Conservation (phyloP, 306 rosid genomes). For the Ormosia semicastrata region DNA sequence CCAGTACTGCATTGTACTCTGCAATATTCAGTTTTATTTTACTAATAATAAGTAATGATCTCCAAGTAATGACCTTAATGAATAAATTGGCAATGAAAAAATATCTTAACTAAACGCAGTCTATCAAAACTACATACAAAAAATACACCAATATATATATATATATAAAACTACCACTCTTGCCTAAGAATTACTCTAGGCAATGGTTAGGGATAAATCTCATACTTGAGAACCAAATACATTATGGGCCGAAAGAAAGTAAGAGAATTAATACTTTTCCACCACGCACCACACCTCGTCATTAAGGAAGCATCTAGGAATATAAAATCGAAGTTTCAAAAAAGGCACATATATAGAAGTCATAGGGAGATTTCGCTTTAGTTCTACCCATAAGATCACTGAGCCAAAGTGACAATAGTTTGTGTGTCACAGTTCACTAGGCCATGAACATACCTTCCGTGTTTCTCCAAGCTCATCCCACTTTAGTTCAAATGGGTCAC, state of each 20-base stretch:
- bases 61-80: not conserved
- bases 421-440: not conserved
- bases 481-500: constrained; percentile 34
- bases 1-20: not conserved
- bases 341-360: constrained; percentile 30
- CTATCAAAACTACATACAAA: too few species aligned
- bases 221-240: not conserved
- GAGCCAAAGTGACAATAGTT: constrained; percentile 16
- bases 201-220: not conserved
- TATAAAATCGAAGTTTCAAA: constrained; percentile 26
- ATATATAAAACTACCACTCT: too few species aligned
- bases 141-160: too few species aligned
- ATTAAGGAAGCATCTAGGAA: constrained; percentile 54
- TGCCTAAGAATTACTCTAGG: not conserved
- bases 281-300: constrained; percentile 23
- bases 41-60: not conserved
- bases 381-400: constrained; percentile 24
- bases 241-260: not conserved
- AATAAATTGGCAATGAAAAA: too few species aligned
- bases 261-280: constrained; percentile 38
- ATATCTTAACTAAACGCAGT: too few species aligned
- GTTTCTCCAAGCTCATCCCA: constrained; percentile 11
- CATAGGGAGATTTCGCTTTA: not conserved
- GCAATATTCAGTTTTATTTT: not conserved
- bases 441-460: constrained; percentile 6